Conservation (phyloP, 2,329 filamentous ascomycete genomes). For the Aspergillus vadensis region DNA sequence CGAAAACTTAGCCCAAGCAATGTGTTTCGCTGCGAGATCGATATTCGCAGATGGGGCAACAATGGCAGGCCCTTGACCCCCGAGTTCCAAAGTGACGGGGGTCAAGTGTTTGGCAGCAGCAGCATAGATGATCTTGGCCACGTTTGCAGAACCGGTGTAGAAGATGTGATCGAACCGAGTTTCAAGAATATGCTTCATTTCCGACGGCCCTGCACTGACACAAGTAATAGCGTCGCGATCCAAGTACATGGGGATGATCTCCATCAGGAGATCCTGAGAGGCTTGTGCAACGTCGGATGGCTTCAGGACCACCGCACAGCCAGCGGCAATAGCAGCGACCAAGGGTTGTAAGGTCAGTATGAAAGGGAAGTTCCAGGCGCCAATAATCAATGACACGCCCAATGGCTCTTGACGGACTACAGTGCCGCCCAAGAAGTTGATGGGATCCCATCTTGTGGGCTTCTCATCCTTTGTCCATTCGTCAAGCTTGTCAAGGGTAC, state of each 20-base stretch:
- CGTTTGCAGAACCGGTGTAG: conserved; percentile 46
- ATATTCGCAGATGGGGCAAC: conserved; percentile 46
- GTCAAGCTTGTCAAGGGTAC: conserved; percentile 43
- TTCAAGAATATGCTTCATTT: conserved; percentile 42
- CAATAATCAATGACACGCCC: conserved; percentile 49
- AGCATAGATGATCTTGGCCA: conserved; percentile 42
- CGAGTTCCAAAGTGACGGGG: conserved; percentile 48
- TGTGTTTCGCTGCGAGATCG: conserved; percentile 47
- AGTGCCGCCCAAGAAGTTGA: conserved; percentile 35
- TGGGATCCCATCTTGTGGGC: conserved; percentile 24
- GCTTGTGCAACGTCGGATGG: conserved; percentile 45
- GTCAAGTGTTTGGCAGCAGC: conserved; percentile 52
- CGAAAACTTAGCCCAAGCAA: conserved; percentile 47
- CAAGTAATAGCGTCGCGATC: conserved; percentile 43
- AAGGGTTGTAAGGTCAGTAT: conserved; percentile 42
- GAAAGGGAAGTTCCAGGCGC: conserved; percentile 53
- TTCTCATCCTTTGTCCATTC: conserved; percentile 43
- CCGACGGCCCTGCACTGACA: conserved; percentile 40
- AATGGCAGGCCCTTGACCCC: conserved; percentile 50
- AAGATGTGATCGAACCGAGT: conserved; percentile 50
- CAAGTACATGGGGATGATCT: conserved; percentile 47
- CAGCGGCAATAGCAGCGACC: conserved; percentile 49
- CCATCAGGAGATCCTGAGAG: conserved; percentile 41
- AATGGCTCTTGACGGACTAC: conserved; percentile 48
- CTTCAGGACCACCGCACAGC: conserved; percentile 47